These are phyloP conservation scores for Elsinoe australis DNA, from an alignment of 2,329 filamentous ascomycete species.

Conservation along the genomic window DNA sequence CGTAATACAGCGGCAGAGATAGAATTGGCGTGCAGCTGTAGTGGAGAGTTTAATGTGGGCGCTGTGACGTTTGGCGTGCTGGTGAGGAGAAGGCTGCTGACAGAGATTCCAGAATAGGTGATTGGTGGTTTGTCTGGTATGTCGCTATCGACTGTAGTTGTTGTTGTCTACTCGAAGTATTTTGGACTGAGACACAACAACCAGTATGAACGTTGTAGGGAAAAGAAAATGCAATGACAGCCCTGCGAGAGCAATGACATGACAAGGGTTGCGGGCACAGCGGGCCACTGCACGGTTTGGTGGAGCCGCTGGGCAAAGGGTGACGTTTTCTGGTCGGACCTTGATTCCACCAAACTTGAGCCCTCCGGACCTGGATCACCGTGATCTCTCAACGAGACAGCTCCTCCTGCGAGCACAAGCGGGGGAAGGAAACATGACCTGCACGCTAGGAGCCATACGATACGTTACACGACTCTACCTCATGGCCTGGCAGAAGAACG, in stretches of 20 bases:
- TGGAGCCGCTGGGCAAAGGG: background rate
- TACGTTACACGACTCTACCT: no score
- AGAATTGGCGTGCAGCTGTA: conserved; percentile 3
- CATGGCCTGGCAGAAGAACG: no score
- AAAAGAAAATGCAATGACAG: conserved; percentile 3
- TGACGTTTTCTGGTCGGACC: background rate
- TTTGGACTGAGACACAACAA: background rate
- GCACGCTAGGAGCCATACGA: no score
- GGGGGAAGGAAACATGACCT: no score
- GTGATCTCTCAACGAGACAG: no score
- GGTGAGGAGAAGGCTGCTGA: conserved; percentile 5
- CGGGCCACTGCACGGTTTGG: no score
- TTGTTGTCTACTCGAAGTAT: background rate
- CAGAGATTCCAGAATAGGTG: background rate
- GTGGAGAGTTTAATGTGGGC: conserved; percentile 12
- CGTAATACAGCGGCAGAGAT: conserved; percentile 11
- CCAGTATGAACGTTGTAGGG: background rate
- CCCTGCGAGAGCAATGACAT: background rate
- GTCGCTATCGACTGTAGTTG: background rate
- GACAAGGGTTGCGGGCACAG: background rate
- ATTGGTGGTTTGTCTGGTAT: background rate
- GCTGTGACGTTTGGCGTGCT: conserved; percentile 5
- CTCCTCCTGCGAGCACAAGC: no score
- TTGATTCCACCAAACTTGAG: background rate
- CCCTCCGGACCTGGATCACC: no score